Conservation (phyloP, 176 grass and related monocot genomes). For the Paspalum notatum region DNA sequence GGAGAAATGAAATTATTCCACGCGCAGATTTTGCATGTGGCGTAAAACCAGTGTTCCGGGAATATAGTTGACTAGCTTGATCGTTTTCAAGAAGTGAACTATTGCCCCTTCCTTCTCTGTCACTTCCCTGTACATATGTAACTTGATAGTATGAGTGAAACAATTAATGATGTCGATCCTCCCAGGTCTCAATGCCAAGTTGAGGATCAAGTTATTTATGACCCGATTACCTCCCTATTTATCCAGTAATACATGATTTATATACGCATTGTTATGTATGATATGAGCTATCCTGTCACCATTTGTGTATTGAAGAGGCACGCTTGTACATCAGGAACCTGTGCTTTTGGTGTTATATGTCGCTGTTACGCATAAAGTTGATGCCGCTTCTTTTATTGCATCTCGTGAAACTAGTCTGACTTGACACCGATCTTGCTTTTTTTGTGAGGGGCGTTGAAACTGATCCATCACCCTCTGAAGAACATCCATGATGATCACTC, state of each 20-base stretch:
- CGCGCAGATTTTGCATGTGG: conserved; percentile 3
- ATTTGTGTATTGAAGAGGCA: background rate
- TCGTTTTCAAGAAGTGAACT: background rate
- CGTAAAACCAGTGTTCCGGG: conserved; percentile 18
- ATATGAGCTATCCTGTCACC: background rate
- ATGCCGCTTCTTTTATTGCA: background rate
- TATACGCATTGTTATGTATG: background rate
- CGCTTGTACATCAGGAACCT: background rate
- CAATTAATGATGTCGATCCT: background rate
- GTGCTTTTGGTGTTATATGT: background rate
- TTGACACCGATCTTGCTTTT: background rate
- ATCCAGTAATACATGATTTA: background rate
- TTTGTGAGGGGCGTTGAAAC: background rate
- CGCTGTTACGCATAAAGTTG: background rate
- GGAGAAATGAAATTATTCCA: conserved; percentile 34
- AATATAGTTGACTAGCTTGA: conserved; percentile 24
- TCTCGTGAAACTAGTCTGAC: background rate
- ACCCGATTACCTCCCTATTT: background rate
- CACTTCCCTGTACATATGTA: conserved; percentile 38
- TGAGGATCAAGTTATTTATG: background rate
- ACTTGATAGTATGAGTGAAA: conserved; percentile 11
- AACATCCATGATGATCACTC: background rate
- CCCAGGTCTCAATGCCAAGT: conserved; percentile 18
- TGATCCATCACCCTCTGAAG: too few species aligned
- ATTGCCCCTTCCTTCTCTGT: background rate